These are phyloP conservation scores for Prunus dulcis DNA, from an alignment of 306 rosid genomes.

Conservation along the genomic window DNA sequence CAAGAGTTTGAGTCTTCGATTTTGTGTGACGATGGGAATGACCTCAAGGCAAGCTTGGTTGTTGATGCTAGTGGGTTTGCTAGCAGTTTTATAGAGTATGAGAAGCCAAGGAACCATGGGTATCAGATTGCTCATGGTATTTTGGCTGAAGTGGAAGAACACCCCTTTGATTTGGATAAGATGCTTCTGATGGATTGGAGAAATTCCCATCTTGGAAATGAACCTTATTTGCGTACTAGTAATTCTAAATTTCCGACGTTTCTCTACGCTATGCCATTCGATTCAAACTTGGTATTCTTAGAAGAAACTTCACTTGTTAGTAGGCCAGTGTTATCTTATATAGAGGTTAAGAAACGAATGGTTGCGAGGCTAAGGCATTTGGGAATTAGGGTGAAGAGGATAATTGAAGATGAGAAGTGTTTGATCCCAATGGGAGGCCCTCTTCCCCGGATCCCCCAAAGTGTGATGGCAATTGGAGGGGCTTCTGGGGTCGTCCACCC, in stretches of 20 bases:
- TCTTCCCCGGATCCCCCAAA: slow-evolving; percentile 63
- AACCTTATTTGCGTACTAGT: slow-evolving; percentile 48
- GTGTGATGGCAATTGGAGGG: slow-evolving; percentile 77
- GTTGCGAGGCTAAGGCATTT: slow-evolving; percentile 78
- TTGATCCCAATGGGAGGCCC: slow-evolving; percentile 96
- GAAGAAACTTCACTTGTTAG: slow-evolving; percentile 90
- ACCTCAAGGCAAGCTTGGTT: slow-evolving; percentile 56
- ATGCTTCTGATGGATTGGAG: slow-evolving; percentile 73
- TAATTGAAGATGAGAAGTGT: slow-evolving; percentile 81
- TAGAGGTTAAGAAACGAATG: slow-evolving; percentile 66
- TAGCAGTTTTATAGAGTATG: slow-evolving; percentile 40
- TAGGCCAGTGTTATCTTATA: slow-evolving; percentile 60
- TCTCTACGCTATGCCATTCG: slow-evolving; percentile 89
- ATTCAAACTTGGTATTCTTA: slow-evolving; percentile 61
- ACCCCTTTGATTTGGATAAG: slow-evolving; percentile 78
- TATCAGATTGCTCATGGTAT: slow-evolving; percentile 85
- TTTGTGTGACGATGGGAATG: slow-evolving; percentile 57
- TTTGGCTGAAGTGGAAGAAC: slow-evolving; percentile 70
- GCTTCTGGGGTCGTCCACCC: slow-evolving; percentile 79
- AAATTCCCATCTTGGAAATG: slow-evolving; percentile 75
- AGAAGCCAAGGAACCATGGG: slow-evolving; percentile 54
- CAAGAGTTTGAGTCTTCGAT: slow-evolving; percentile 51
- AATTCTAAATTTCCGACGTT: slow-evolving; percentile 69
- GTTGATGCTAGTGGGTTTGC: slow-evolving; percentile 87
- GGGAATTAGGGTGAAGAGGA: slow-evolving; percentile 63